Conservation (phyloP, 306 rosid genomes). For the Oemleria cerasiformis region DNA sequence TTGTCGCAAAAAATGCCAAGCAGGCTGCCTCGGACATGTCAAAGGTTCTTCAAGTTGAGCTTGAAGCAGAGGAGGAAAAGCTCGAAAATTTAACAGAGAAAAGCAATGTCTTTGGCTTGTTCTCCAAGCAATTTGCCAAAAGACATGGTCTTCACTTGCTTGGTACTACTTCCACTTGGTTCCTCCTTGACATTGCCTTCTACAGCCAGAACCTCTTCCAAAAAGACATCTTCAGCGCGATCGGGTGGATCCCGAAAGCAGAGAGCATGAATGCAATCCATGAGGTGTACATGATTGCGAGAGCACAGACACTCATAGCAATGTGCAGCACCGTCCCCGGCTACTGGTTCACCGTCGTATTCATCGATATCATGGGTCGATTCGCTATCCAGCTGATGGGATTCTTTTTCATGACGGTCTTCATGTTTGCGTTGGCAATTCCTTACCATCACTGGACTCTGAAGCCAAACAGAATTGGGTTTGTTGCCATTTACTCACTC, state of each 20-base stretch:
- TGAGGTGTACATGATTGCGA: conserved; percentile 66
- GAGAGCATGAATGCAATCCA: conserved; percentile 64
- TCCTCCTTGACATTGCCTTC: conserved; percentile 79
- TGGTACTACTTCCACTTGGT: conserved; percentile 78
- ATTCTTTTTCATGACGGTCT: conserved; percentile 86
- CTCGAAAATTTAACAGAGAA: not conserved
- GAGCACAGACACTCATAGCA: conserved; percentile 83
- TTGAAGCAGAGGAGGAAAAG: conserved; percentile 55
- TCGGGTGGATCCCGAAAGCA: conserved; percentile 77
- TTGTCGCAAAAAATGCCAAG: conserved; percentile 66
- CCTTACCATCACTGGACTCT: conserved; percentile 82
- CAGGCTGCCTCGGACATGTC: conserved; percentile 83
- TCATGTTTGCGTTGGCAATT: conserved; percentile 85
- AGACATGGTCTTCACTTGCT: conserved; percentile 74
- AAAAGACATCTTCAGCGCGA: conserved; percentile 69
- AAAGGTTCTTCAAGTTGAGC: conserved; percentile 59
- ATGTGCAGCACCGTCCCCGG: conserved; percentile 88
- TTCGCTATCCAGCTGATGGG: conserved; percentile 83
- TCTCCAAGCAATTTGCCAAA: conserved; percentile 46
- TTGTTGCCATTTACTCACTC: conserved; percentile 60
- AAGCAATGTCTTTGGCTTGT: conserved; percentile 53
- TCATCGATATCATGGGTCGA: conserved; percentile 68
- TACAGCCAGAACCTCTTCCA: conserved; percentile 92
- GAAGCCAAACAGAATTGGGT: conserved; percentile 49
- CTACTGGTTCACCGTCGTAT: conserved; percentile 74